These are phyloP conservation scores for Botrytis hyacinthi DNA, from an alignment of 2,329 filamentous ascomycete genomes.

Conservation along the genomic window DNA sequence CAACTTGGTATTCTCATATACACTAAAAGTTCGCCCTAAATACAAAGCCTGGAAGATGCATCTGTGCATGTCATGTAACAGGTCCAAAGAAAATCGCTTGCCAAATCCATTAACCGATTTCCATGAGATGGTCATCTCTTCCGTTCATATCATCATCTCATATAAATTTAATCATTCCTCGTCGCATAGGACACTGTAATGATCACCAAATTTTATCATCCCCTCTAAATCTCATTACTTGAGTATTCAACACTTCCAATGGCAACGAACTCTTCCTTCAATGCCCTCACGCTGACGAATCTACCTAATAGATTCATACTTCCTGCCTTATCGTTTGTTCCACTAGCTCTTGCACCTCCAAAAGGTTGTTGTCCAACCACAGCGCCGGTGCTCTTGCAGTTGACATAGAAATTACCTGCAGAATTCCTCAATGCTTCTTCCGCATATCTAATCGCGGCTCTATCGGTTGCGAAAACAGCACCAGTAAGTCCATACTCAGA, in stretches of 20 bases:
- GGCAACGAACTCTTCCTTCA: constrained; percentile 73
- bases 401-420: constrained; percentile 82
- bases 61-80: background rate
- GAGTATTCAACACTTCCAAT: constrained; percentile 65
- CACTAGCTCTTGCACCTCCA: constrained; percentile 64
- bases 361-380: constrained; percentile 73
- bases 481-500: constrained; percentile 77
- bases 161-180: background rate
- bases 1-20: background rate
- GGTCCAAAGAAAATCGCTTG: background rate
- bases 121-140: background rate
- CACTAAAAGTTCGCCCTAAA: background rate
- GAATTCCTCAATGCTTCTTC: constrained; percentile 70
- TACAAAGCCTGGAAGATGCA: constrained; percentile 11
- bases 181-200: background rate
- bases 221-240: constrained; percentile 57
- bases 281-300: constrained; percentile 64
- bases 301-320: constrained; percentile 60
- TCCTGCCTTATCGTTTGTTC: constrained; percentile 72
- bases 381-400: constrained; percentile 75
- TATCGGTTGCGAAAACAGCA: constrained; percentile 69
- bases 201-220: background rate
- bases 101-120: background rate
- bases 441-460: constrained; percentile 62
- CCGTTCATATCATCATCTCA: background rate